These are phyloP conservation scores for Kalanchoe fedtschenkoi DNA, from an alignment of 164 flowering plant genomes.

Conservation along the genomic window DNA sequence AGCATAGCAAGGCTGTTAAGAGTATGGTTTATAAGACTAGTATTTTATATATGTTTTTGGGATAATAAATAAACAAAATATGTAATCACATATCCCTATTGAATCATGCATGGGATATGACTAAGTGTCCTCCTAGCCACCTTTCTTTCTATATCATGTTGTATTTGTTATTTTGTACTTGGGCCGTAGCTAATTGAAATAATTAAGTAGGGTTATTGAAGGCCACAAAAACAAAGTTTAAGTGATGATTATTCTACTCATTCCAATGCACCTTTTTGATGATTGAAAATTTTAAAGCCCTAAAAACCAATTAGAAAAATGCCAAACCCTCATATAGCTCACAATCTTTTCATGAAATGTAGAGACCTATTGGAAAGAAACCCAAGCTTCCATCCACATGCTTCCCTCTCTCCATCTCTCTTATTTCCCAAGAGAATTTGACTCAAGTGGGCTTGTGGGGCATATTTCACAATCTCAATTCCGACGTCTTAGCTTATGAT, in stretches of 20 bases:
- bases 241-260: constrained; percentile 4
- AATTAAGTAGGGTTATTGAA: background rate
- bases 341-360: constrained; percentile 3
- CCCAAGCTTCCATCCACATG: constrained; percentile 6
- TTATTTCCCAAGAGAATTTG: background rate
- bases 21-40: background rate
- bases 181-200: constrained; percentile 1
- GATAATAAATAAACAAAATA: background rate
- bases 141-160: background rate
- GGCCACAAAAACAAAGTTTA: background rate
- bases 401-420: constrained; percentile 4
- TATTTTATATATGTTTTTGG: background rate
- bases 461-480: background rate
- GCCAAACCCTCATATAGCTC: constrained; percentile 7
- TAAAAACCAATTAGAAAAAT: background rate
- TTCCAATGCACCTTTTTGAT: constrained; percentile 5
- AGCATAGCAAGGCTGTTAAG: constrained; percentile 5
- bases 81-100: background rate
- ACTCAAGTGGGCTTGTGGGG: background rate
- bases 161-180: constrained; percentile 2
- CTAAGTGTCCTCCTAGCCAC: background rate
- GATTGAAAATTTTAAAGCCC: background rate
- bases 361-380: constrained; percentile 3
- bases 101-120: constrained; percentile 1
- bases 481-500: background rate